These are phyloP conservation scores for Smallanthus sonchifolius DNA, from an alignment of 129 eudicot genomes.

Conservation along the genomic window DNA sequence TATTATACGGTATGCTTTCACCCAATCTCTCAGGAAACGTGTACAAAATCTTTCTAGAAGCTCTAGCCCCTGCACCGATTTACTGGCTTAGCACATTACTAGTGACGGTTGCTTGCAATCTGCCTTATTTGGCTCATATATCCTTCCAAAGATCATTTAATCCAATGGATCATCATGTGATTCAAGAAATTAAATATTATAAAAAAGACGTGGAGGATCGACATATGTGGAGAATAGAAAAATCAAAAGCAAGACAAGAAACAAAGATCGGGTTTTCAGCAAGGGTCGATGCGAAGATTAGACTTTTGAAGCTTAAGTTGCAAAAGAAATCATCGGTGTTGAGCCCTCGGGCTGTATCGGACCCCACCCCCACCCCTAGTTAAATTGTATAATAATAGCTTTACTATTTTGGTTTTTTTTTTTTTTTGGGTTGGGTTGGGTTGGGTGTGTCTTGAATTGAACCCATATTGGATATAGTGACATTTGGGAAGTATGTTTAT, in stretches of 20 bases:
- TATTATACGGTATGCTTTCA: constrained; percentile 52
- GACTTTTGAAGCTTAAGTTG: constrained; percentile 58
- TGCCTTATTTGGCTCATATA: constrained; percentile 86
- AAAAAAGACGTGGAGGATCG: constrained; percentile 72
- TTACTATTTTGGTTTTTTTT: not conserved
- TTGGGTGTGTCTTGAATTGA: not conserved
- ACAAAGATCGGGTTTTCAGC: constrained; percentile 93
- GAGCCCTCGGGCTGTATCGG: constrained; percentile 36
- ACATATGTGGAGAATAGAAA: constrained; percentile 74
- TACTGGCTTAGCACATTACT: constrained; percentile 73
- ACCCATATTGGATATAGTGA: constrained; percentile 28
- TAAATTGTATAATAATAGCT: constrained; percentile 14
- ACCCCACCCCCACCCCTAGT: constrained; percentile 18
- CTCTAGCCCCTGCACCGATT: constrained; percentile 72
- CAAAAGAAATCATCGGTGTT: constrained; percentile 49
- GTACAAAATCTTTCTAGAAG: constrained; percentile 55
- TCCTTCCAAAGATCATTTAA: constrained; percentile 75
- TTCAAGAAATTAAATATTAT: constrained; percentile 91
- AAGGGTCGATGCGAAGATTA: constrained; percentile 83
- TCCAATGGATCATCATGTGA: constrained; percentile 94
- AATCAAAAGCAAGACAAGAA: constrained; percentile 67
- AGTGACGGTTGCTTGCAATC: constrained; percentile 64
- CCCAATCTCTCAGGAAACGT: constrained; percentile 49
- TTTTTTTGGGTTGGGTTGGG: not conserved
- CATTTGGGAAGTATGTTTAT: constrained; percentile 17